Evolutionary conservation across 2,329 filamentous ascomycete species (phyloP).

Genomic region (Rhinocladiella similis): DNA sequence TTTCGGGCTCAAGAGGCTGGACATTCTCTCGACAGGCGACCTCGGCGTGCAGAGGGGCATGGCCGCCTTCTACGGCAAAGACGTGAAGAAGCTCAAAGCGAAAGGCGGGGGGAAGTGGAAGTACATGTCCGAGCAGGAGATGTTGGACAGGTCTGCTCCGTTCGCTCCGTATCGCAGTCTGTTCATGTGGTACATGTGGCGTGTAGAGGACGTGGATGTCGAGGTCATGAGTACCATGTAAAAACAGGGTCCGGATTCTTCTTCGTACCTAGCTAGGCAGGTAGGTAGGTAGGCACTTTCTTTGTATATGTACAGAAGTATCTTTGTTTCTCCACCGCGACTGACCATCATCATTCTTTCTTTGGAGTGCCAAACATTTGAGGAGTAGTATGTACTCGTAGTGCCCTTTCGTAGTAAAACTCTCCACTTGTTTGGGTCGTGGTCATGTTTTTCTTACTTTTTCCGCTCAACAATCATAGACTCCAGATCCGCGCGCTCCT

Average conservation of each 20-base stretch:
- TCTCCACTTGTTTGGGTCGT: not conserved
- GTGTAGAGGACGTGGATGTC: constrained; percentile 72
- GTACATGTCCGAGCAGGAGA: constrained; percentile 93
- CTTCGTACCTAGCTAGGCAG: too few relatives aligned
- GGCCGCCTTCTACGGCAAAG: constrained; percentile 79
- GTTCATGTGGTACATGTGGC: constrained; percentile 99
- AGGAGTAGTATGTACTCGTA: not conserved
- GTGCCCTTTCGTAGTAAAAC: not conserved
- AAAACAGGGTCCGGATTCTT: not conserved
- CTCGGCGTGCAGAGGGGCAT: constrained; percentile 92
- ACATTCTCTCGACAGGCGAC: constrained; percentile 91
- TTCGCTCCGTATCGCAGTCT: constrained; percentile 87
- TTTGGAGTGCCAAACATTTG: not conserved
- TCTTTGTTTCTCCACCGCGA: not conserved
- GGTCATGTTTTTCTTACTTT: constrained; percentile 8
- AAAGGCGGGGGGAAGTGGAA: constrained; percentile 90
- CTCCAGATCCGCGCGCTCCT: constrained; percentile 69
- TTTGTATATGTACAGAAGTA: constrained; percentile 4
- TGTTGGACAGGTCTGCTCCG: constrained; percentile 75
- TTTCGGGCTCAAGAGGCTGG: constrained; percentile 90
- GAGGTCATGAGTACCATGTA: constrained; percentile 20
- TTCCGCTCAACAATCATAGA: constrained; percentile 54
- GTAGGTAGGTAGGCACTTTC: not conserved
- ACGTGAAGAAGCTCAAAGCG: constrained; percentile 79
- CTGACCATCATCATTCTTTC: too few relatives aligned